Conservation (phyloP, 2,329 filamentous ascomycete species). For the Paracoccidioides brasiliensis region DNA sequence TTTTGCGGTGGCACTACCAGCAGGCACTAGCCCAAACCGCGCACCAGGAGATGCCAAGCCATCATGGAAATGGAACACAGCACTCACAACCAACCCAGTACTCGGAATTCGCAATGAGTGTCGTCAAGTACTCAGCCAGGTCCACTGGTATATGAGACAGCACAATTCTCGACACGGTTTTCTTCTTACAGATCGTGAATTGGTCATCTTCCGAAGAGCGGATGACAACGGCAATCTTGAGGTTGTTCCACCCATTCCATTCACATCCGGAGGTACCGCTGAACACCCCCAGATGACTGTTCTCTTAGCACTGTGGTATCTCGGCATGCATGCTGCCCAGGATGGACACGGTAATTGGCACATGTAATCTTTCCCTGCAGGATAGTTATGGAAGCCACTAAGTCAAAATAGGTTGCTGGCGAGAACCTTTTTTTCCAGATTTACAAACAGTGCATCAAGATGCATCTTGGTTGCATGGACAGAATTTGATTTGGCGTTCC, state of each 20-base stretch:
- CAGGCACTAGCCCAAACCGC: background rate
- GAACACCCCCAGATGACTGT: constrained; percentile 9
- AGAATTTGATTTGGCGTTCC: background rate
- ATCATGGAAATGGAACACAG: background rate
- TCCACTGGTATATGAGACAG: constrained; percentile 2
- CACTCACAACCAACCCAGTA: background rate
- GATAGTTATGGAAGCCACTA: no score
- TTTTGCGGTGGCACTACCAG: background rate
- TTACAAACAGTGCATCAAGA: no score
- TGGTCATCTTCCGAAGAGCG: constrained; percentile 10
- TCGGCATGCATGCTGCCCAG: constrained; percentile 13
- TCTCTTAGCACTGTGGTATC: constrained; percentile 13
- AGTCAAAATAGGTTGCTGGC: no score
- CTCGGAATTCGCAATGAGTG: background rate
- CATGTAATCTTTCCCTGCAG: background rate
- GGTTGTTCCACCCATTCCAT: constrained; percentile 6
- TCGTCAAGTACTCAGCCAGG: background rate
- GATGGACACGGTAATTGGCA: background rate
- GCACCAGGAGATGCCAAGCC: background rate
- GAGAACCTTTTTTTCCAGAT: no score
- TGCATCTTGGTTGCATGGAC: background rate
- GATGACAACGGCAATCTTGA: constrained; percentile 12
- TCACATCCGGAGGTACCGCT: constrained; percentile 1
- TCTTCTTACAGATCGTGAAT: constrained; percentile 6
- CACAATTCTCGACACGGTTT: background rate